Evolutionary conservation across 257 asterid species (phyloP).

Genomic region (Fraxinus pennsylvanica): DNA sequence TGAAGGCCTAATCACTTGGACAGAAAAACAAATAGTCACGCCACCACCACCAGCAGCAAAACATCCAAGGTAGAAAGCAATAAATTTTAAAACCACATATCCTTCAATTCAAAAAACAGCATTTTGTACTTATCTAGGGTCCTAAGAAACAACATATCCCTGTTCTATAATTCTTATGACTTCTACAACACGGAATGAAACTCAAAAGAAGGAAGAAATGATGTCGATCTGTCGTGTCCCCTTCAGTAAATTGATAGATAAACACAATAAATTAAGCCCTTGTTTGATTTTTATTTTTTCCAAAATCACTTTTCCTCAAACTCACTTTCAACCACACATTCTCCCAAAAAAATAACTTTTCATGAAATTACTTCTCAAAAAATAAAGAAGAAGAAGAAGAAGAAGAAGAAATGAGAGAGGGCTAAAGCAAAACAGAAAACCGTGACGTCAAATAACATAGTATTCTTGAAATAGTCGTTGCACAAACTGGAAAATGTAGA

Average conservation of each 20-base stretch:
- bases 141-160: neutral
- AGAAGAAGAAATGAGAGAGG: neutral
- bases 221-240: too few relatives aligned
- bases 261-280: too few relatives aligned
- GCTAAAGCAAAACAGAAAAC: too few relatives aligned
- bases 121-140: neutral
- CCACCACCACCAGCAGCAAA: constrained; percentile 18
- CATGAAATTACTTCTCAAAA: neutral
- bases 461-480: neutral
- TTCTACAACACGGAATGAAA: too few relatives aligned
- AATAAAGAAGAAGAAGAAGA: too few relatives aligned
- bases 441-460: neutral
- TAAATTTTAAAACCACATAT: constrained; percentile 4
- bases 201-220: too few relatives aligned
- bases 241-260: too few relatives aligned
- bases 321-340: too few relatives aligned
- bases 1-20: neutral
- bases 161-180: neutral
- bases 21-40: constrained; percentile 5
- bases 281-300: too few relatives aligned
- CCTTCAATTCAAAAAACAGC: neutral
- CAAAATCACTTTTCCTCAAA: too few relatives aligned
- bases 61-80: constrained; percentile 8
- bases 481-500: neutral
- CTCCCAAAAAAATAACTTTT: too few relatives aligned